phyloP scores from a whole-genome alignment of 1,284 basidiomycete species.

The Microbotryomycetes sp. region DNA sequence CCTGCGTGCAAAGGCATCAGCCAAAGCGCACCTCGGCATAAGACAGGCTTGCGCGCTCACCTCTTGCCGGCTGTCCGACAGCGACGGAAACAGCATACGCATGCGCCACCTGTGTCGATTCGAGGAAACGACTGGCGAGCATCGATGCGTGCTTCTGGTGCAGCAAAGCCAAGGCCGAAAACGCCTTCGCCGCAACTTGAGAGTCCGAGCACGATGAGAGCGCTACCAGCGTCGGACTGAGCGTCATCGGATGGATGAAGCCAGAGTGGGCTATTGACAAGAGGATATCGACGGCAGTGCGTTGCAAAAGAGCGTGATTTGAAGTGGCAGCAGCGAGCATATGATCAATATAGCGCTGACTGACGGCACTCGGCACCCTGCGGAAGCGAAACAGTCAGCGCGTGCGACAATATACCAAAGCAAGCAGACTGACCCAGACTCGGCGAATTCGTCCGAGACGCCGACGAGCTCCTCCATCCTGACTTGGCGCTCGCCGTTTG shows the following conservation, averaged over 20 bases:
- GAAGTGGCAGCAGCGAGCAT: slow-evolving; percentile 77
- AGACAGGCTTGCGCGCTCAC: neutral
- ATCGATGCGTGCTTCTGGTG: slow-evolving; percentile 85
- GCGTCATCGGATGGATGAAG: slow-evolving; percentile 84
- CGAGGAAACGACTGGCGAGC: slow-evolving; percentile 72
- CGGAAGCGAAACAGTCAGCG: neutral
- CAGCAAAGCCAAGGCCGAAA: slow-evolving; percentile 68
- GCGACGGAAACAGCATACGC: slow-evolving; percentile 63
- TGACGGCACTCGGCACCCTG: slow-evolving; percentile 84
- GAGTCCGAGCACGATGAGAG: slow-evolving; percentile 72
- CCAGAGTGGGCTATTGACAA: slow-evolving; percentile 91
- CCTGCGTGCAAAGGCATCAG: slow-evolving; percentile 45
- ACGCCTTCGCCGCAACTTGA: slow-evolving; percentile 63
- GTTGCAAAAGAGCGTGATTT: slow-evolving; percentile 61
- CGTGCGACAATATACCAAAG: neutral
- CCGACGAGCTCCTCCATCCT: slow-evolving; percentile 65
- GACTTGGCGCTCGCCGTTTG: slow-evolving; percentile 5
- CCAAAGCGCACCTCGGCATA: neutral
- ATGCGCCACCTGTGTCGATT: slow-evolving; percentile 70
- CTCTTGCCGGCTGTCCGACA: slow-evolving; percentile 42
- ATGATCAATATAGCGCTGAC: slow-evolving; percentile 79
- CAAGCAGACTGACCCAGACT: slow-evolving; percentile 65
- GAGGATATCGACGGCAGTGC: slow-evolving; percentile 80
- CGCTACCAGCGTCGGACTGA: slow-evolving; percentile 83
- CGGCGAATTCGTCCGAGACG: slow-evolving; percentile 86